Percentiles rank a stretch among this genome's conserved stretches.
phyloP scores from a whole-genome alignment of 2,329 filamentous ascomycete genomes.

The Phyllosticta ampelicida region DNA sequence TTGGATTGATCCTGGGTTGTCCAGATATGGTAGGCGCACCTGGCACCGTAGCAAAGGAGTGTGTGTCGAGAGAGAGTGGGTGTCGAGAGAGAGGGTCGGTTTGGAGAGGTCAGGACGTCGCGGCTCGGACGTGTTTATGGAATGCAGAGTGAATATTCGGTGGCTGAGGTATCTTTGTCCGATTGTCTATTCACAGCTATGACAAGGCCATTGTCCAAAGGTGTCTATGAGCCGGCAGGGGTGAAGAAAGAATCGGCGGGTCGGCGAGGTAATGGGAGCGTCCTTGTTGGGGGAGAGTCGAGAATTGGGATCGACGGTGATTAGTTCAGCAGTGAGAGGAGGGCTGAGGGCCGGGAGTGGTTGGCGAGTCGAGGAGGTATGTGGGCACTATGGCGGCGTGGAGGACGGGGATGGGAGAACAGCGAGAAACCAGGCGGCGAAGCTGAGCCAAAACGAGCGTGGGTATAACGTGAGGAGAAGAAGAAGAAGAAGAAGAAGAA shows the following conservation, averaged over 20 bases:
- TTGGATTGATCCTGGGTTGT: background rate
- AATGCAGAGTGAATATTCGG: background rate
- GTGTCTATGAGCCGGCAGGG: background rate
- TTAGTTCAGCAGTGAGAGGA: background rate
- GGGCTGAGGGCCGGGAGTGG: background rate
- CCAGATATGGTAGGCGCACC: constrained; percentile 2
- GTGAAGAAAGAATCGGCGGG: background rate
- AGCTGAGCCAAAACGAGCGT: background rate
- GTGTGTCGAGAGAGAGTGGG: background rate
- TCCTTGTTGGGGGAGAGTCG: background rate
- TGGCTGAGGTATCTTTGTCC: constrained; percentile 3
- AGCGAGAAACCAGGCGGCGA: background rate
- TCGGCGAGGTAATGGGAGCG: background rate
- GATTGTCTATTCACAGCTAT: constrained; percentile 1
- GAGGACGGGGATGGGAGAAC: background rate
- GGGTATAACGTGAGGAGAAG: constrained; percentile 3
- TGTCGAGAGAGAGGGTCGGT: background rate
- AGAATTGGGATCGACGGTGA: background rate
- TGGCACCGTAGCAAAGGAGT: background rate
- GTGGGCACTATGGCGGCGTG: background rate
- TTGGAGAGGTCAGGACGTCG: background rate
- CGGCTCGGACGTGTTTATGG: background rate
- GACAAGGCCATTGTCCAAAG: constrained; percentile 4
- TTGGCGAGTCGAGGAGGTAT: background rate
- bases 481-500: constrained; percentile 2